Percentiles rank a stretch among this genome's conserved stretches.
Conservation (phyloP, 2,329 filamentous ascomycete genomes). For the Arthrobotrys sphaeroides region DNA sequence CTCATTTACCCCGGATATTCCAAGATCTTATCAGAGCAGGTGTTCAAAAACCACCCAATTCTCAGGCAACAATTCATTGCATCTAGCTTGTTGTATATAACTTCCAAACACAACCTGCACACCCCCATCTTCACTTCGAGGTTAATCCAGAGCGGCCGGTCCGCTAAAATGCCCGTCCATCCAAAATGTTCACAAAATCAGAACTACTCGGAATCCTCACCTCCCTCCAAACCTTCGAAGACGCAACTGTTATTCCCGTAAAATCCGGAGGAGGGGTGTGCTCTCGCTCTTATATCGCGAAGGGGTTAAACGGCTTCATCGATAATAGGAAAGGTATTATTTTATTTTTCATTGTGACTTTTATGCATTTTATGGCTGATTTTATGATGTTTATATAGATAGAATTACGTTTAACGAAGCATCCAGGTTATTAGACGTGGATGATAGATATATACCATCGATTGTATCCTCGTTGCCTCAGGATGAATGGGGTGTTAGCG, state of each 20-base stretch:
- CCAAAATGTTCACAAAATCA: slow-evolving; percentile 35
- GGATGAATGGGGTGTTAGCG: slow-evolving; percentile 40
- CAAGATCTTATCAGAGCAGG: not conserved
- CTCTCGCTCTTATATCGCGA: slow-evolving; percentile 6
- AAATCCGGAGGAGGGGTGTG: slow-evolving; percentile 35
- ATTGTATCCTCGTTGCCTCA: slow-evolving; percentile 6
- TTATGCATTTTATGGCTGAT: not conserved
- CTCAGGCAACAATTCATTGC: not conserved
- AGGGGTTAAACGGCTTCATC: slow-evolving; percentile 18
- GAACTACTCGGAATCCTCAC: slow-evolving; percentile 27
- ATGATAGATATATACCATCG: slow-evolving; percentile 28
- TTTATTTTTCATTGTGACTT: not conserved
- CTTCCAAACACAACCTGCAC: too few relatives aligned
- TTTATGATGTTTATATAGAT: slow-evolving; percentile 3
- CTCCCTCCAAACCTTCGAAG: slow-evolving; percentile 5
- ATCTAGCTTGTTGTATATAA: not conserved
- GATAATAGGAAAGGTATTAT: slow-evolving; percentile 21
- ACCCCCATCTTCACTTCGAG: too few relatives aligned
- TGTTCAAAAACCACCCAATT: not conserved
- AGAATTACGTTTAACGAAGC: slow-evolving; percentile 23
- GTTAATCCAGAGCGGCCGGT: not conserved
- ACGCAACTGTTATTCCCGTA: slow-evolving; percentile 18
- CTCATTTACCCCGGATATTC: slow-evolving; percentile 1
- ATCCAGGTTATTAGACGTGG: slow-evolving; percentile 15
- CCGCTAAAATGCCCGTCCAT: not conserved